These are phyloP conservation scores for Myotisia sp. DNA, from an alignment of 2,329 filamentous ascomycete species.

Conservation along the genomic window DNA sequence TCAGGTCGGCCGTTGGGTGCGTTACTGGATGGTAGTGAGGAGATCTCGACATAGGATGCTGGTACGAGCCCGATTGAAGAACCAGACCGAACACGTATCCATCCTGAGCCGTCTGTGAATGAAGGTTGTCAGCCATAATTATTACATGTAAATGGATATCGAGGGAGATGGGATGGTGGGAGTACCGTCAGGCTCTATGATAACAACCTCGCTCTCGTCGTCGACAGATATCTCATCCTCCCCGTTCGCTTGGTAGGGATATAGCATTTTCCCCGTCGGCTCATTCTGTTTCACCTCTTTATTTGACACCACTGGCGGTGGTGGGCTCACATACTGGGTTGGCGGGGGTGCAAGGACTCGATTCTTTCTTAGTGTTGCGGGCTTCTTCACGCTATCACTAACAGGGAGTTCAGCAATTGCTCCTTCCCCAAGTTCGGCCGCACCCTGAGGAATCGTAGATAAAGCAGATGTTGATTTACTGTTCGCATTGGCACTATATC, in stretches of 20 bases:
- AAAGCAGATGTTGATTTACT: constrained; percentile 58
- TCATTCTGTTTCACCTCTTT: constrained; percentile 27
- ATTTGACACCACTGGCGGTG: constrained; percentile 30
- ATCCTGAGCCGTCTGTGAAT: constrained; percentile 66
- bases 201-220: constrained; percentile 61
- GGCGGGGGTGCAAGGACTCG: constrained; percentile 81
- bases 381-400: constrained; percentile 18
- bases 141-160: neutral
- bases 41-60: constrained; percentile 64
- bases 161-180: neutral
- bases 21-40: constrained; percentile 28
- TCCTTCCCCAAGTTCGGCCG: constrained; percentile 25
- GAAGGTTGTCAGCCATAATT: constrained; percentile 8
- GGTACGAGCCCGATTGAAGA: constrained; percentile 71
- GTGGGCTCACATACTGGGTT: constrained; percentile 57
- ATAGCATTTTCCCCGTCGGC: constrained; percentile 76
- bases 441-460: constrained; percentile 37
- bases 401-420: constrained; percentile 7
- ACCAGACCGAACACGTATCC: constrained; percentile 69
- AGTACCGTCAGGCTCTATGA: constrained; percentile 81
- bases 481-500: constrained; percentile 60
- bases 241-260: constrained; percentile 64
- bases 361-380: constrained; percentile 41
- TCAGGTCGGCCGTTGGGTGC: constrained; percentile 42
- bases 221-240: constrained; percentile 68